Evolutionary conservation across 164 flowering plant genomes (phyloP).

Genomic region (Annona squamosa): DNA sequence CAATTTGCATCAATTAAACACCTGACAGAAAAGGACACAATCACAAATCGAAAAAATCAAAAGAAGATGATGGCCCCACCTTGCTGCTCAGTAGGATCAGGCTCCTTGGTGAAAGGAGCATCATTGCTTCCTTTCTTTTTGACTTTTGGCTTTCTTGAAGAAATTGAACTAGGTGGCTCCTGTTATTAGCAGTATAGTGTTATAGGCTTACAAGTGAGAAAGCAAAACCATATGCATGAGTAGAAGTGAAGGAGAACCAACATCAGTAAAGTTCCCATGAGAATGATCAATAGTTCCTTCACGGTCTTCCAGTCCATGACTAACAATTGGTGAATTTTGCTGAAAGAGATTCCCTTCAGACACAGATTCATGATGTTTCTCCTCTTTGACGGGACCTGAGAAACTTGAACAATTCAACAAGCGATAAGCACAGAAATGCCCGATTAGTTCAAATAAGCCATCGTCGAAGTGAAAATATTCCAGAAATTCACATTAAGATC

Average conservation of each 20-base stretch:
- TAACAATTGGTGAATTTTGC: slow-evolving; percentile 23
- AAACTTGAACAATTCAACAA: slow-evolving; percentile 62
- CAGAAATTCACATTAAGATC: neutral
- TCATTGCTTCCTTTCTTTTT: slow-evolving; percentile 50
- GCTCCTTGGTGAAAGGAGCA: slow-evolving; percentile 18
- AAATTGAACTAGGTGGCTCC: slow-evolving; percentile 32
- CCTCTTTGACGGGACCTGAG: slow-evolving; percentile 79
- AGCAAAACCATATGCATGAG: neutral
- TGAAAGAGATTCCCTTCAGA: slow-evolving; percentile 33
- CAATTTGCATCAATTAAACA: neutral
- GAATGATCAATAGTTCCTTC: slow-evolving; percentile 27
- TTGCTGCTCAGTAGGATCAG: slow-evolving; percentile 53
- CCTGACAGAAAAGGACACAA: neutral
- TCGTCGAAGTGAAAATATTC: neutral
- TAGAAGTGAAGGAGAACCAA: slow-evolving; percentile 18
- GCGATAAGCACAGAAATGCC: slow-evolving; percentile 35
- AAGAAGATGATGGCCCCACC: slow-evolving; percentile 29
- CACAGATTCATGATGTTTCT: slow-evolving; percentile 20
- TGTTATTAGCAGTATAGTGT: slow-evolving; percentile 25
- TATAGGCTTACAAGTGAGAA: slow-evolving; percentile 11
- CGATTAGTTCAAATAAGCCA: slow-evolving; percentile 1
- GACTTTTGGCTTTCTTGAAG: slow-evolving; percentile 51
- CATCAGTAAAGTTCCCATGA: slow-evolving; percentile 27
- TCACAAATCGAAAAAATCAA: slow-evolving; percentile 1
- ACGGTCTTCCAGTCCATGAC: slow-evolving; percentile 29